Percentiles rank a stretch among this genome's conserved stretches.
Evolutionary conservation across 805 yeast species (phyloP).

Genomic region (Wickerhamomyces ciferrii): DNA sequence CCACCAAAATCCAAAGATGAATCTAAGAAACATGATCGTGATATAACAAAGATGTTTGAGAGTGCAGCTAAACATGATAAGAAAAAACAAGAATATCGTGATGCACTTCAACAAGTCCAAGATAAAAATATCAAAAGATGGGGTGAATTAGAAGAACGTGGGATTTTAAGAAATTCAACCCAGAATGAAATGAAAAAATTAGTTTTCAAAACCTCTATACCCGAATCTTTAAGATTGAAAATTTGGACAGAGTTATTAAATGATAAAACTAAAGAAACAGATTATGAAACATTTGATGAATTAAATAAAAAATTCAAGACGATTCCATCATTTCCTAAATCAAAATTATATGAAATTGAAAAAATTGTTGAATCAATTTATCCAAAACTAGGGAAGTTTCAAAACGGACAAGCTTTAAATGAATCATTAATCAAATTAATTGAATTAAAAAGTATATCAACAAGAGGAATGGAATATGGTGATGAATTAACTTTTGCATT

Average conservation of each 20-base stretch:
- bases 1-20: constrained; percentile 63
- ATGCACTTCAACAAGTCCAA: constrained; percentile 1
- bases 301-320: constrained; percentile 23
- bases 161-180: constrained; percentile 10
- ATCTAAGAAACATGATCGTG: constrained; percentile 47
- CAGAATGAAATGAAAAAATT: constrained; percentile 14
- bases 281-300: constrained; percentile 34
- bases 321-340: constrained; percentile 24
- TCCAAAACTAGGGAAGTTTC: constrained; percentile 13
- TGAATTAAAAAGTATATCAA: constrained; percentile 29
- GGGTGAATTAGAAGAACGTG: constrained; percentile 15
- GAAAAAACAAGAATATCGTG: constrained; percentile 4
- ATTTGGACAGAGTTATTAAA: constrained; percentile 13
- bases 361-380: constrained; percentile 9
- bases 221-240: constrained; percentile 17
- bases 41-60: constrained; percentile 38
- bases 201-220: constrained; percentile 16
- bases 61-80: constrained; percentile 15
- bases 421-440: constrained; percentile 23
- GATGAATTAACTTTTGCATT: constrained; percentile 27
- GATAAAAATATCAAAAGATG: constrained; percentile 14
- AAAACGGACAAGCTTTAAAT: constrained; percentile 6
- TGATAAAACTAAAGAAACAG: constrained; percentile 10
- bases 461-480: constrained; percentile 27
- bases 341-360: constrained; percentile 24